Conservation (phyloP, 495 filamentous ascomycete genomes). For the Cairneyella variabilis region DNA sequence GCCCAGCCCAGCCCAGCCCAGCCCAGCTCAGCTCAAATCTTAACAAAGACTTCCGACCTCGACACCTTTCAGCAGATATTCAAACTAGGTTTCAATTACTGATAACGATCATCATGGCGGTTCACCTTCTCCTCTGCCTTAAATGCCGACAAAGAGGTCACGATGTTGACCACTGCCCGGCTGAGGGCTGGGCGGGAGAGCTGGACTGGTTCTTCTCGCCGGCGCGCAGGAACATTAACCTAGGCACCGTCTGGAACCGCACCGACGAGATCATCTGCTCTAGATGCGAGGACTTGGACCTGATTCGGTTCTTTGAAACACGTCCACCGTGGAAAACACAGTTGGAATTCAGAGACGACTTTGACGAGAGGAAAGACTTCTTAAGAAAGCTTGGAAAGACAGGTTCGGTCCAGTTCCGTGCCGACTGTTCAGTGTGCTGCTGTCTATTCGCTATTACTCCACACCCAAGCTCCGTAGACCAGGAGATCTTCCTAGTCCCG, state of each 20-base stretch:
- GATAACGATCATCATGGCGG: not conserved
- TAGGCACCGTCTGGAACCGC: not conserved
- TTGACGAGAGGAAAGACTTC: not conserved
- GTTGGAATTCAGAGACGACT: not conserved
- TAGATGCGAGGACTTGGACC: constrained; percentile 4
- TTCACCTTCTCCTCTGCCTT: constrained; percentile 1
- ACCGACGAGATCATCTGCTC: constrained; percentile 3
- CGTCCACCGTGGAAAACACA: constrained; percentile 2
- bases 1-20: too few species aligned
- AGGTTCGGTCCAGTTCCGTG: constrained; percentile 8
- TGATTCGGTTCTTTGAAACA: constrained; percentile 7
- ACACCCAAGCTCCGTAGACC: constrained; percentile 1
- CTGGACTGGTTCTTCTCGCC: constrained; percentile 6
- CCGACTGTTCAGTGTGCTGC: constrained; percentile 6
- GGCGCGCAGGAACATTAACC: not conserved
- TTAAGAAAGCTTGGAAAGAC: constrained; percentile 5
- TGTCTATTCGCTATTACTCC: constrained; percentile 13
- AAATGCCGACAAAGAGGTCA: constrained; percentile 6
- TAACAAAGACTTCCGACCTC: too few species aligned
- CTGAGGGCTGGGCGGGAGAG: not conserved
- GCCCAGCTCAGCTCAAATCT: too few species aligned
- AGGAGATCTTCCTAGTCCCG: constrained; percentile 2
- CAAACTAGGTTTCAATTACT: not conserved
- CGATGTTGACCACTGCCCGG: constrained; percentile 1
- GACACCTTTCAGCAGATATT: too few species aligned